phyloP scores from a whole-genome alignment of 345 rosid species.

The Brassica napus region Da-Ae NC_063441.1:16923001-16923500 shows the following conservation, averaged over 20 bases:
- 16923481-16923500: background rate
- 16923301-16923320: slow-evolving; percentile 9
- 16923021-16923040: no score
- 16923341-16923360: background rate
- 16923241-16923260: slow-evolving; percentile 29
- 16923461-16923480: slow-evolving; percentile 52
- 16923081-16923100: no score
- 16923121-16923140: background rate
- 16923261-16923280: slow-evolving; percentile 26
- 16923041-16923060: no score
- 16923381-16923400: background rate
- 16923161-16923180: background rate
- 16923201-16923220: slow-evolving; percentile 24
- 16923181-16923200: slow-evolving; percentile 22
- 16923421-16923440: slow-evolving; percentile 57
- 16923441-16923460: slow-evolving; percentile 50
- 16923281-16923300: slow-evolving; percentile 13
- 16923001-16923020: no score
- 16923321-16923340: background rate
- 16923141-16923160: slow-evolving; percentile 7
- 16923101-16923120: no score
- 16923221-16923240: slow-evolving; percentile 14
- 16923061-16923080: no score
- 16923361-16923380: background rate
- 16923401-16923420: slow-evolving; percentile 42